Base-by-base conservation (phyloP, 1,284 basidiomycete species). In the Sanghuangporus weigelae region DNA sequence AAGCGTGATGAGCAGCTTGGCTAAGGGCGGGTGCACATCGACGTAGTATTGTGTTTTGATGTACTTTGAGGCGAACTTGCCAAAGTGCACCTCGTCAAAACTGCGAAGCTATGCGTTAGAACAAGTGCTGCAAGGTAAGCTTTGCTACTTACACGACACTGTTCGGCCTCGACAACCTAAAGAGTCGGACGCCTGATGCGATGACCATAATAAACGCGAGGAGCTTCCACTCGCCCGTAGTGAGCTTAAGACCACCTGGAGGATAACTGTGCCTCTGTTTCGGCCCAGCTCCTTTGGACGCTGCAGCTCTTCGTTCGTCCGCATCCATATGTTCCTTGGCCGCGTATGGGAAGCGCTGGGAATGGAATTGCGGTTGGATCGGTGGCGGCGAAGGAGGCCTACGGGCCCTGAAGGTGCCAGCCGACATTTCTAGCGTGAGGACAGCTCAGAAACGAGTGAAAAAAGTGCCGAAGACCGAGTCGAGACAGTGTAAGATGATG, bases 81-180 rank as follows among this genome's bases (percentile, higher is more conserved):
- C 95, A 75, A 98, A 97, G 75, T 97, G 95, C 0, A 97, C 95
- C 75, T 98, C 95, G 72, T 98, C 95, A 73, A 98, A 98, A 19
- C 95, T 96, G 26, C 26, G 26, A 31, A 71, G 8, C 48, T 4
- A 50, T 35, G 48, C 8, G 53, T 51, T n/a, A 19, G 50, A 16
- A 44, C 7, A 39, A 38, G 57, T n/a, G 16, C 16, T 26, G 14
- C 11, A 64, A 57, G 44, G 3, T 31, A 36, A 61, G 1, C 38
- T 23, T 12, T 42, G 8, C 11, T 11, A 84, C 92, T 80, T 70
- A 96, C 93, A 97, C 95, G 42, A 97, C 92, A 71, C 91, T 94
- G 65, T 86, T 82, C 0, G 95, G 95, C 71, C 86, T 83, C 40
- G 88, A 90, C 57, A 97, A 78, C 63, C 88, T 83, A 76, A 89